Evolutionary conservation across 176 grass and related monocot genomes (phyloP).

Genomic region (Carex myosuroides): DNA sequence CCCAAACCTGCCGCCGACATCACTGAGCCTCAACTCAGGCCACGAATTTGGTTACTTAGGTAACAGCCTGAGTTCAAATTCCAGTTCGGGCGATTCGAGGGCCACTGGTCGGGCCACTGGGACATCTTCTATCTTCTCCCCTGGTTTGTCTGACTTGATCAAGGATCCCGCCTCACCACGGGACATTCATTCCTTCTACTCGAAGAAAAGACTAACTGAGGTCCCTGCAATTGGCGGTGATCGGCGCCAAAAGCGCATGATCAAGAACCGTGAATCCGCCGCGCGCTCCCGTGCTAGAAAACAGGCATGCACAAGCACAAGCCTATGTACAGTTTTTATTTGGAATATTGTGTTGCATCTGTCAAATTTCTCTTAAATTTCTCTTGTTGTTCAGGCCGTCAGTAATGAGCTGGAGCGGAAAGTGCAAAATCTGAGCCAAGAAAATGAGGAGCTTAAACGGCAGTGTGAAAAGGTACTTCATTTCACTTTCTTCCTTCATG

Average conservation of each 20-base stretch:
- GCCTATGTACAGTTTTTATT: background rate
- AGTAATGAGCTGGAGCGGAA: slow-evolving; percentile 6
- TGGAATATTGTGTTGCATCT: background rate
- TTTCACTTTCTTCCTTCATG: background rate
- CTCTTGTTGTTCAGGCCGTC: slow-evolving; percentile 5
- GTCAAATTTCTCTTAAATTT: background rate
- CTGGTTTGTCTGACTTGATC: slow-evolving; percentile 12
- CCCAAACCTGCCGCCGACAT: background rate
- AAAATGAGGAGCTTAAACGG: slow-evolving; percentile 15
- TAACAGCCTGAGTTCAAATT: background rate
- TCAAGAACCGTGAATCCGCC: slow-evolving; percentile 25
- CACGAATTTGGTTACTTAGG: background rate
- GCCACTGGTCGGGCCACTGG: background rate
- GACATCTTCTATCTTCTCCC: background rate
- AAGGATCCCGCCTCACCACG: background rate
- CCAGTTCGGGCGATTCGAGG: background rate
- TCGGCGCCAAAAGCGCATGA: slow-evolving; percentile 28
- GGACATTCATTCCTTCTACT: slow-evolving; percentile 17
- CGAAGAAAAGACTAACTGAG: slow-evolving; percentile 8
- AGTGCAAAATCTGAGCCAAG: background rate
- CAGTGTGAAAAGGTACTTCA: slow-evolving; percentile 12
- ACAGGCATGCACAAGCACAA: background rate
- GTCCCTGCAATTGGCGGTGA: background rate
- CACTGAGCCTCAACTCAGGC: slow-evolving; percentile 17
- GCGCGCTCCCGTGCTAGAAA: slow-evolving; percentile 29